Percentiles rank a stretch among this genome's conserved stretches.
Conservation (phyloP, 1,284 basidiomycete species). For the Sparassis latifolia region DNA sequence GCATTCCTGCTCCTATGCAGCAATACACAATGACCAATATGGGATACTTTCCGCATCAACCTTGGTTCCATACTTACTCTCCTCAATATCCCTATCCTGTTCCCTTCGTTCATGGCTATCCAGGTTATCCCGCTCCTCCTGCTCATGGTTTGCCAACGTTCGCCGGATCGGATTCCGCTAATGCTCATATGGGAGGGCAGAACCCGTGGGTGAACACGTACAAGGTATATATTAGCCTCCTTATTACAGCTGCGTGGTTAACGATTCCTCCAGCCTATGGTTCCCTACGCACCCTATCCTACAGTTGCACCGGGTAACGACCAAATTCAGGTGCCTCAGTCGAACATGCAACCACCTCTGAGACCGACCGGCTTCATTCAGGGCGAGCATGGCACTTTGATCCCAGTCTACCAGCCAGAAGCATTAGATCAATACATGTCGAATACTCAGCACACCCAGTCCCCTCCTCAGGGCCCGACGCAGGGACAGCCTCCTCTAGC, state of each 20-base stretch:
- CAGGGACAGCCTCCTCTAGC: constrained; percentile 1
- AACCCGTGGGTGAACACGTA: neutral
- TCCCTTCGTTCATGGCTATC: constrained; percentile 40
- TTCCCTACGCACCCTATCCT: constrained; percentile 7
- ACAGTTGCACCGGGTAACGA: neutral
- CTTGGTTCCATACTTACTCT: constrained; percentile 51
- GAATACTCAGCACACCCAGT: constrained; percentile 20
- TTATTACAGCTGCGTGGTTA: neutral
- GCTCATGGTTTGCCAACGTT: constrained; percentile 8
- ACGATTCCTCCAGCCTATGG: constrained; percentile 2
- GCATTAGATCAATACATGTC: constrained; percentile 53
- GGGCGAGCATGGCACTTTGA: constrained; percentile 60
- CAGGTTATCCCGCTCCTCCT: constrained; percentile 33
- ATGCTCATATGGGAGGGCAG: neutral
- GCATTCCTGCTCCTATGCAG: constrained; percentile 19
- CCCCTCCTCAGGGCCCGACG: constrained; percentile 9
- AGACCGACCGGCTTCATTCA: constrained; percentile 66
- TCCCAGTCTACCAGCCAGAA: constrained; percentile 67
- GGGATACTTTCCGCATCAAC: constrained; percentile 42
- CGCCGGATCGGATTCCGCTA: neutral
- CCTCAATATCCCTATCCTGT: constrained; percentile 44
- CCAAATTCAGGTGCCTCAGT: neutral
- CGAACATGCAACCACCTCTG: constrained; percentile 45
- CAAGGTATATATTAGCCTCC: constrained; percentile 10
- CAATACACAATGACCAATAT: constrained; percentile 34